Evolutionary conservation across 352 stramenopile genomes (phyloP), one percentile per base, ranked within the genome.

Genomic region (Blastocystis sp.): DNA sequence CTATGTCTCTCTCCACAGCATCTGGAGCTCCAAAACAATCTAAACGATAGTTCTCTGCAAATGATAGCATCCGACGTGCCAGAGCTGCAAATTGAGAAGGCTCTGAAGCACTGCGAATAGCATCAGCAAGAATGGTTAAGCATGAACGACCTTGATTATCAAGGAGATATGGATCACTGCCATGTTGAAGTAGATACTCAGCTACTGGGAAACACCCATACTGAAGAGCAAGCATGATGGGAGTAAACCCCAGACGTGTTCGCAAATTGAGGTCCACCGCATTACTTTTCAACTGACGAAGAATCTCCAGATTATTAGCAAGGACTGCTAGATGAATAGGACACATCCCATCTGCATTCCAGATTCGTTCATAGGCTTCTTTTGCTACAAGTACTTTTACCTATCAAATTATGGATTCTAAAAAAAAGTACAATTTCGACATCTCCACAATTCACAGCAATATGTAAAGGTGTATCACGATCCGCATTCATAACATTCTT

Each of bases 401-500:
- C 73, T 84, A 64, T 33, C 24, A 40, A 44, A 69, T 24, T 60
- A 53, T 75, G 35, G 68, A 77, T 22, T 19, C 33, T 13, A n/a
- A 0, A 27, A 30, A 70, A n/a, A 51, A 22, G 19, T 30, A 89
- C 78, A 53, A 89, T 89, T 27, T 89, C 78, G 42, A 62, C 58
- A 37, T 89, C 53, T 27, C 53, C 40, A 22, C 15, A 24, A 17
- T 53, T 19, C 35, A 89, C 78, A 9, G 78, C 78, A 30, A 89
- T 89, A 30, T 89, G 78, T 7, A 89, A 57, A 19, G 78, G 78
- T n/a, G 60, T 79, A 53, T 89, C 58, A 15, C 66, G 13, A 53
- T 89, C 66, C 13, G 42, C 33, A 40, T 89, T 79, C 66, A 89
- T 79, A 48, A 79, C 78, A 40, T 79, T 79, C 60, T 76, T n/a